Conservation (phyloP, 2,329 filamentous ascomycete species). For the Fusarium sp. region DNA sequence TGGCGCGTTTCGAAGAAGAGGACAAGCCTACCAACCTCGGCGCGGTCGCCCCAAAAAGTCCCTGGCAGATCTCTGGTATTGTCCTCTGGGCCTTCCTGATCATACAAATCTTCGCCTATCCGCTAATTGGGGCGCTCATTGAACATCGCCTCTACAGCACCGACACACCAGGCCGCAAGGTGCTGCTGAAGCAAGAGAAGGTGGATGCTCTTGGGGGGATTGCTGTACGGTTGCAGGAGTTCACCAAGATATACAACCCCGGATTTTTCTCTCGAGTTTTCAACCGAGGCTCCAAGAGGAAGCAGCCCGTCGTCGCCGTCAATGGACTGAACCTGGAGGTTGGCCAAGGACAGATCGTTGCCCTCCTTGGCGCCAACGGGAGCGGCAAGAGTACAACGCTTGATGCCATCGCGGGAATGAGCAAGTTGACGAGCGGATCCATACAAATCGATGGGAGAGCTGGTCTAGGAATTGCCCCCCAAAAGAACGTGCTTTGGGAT, state of each 20-base stretch:
- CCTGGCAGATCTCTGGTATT: constrained; percentile 78
- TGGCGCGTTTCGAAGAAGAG: constrained; percentile 80
- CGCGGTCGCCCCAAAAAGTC: constrained; percentile 69
- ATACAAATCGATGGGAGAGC: constrained; percentile 83
- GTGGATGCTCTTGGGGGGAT: constrained; percentile 46
- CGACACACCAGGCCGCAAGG: constrained; percentile 68
- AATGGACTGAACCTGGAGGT: constrained; percentile 77
- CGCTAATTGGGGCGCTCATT: constrained; percentile 77
- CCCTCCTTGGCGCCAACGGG: constrained; percentile 88
- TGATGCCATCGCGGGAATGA: constrained; percentile 86
- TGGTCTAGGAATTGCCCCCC: constrained; percentile 86
- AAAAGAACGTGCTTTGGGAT: constrained; percentile 95
- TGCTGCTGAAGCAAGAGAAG: constrained; percentile 51
- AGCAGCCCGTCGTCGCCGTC: constrained; percentile 80
- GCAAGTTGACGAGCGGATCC: constrained; percentile 77
- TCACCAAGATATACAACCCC: constrained; percentile 83
- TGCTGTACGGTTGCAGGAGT: constrained; percentile 76
- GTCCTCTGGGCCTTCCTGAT: constrained; percentile 81
- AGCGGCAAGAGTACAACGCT: constrained; percentile 91
- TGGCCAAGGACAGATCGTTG: constrained; percentile 83
- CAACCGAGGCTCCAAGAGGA: constrained; percentile 52
- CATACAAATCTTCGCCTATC: constrained; percentile 82
- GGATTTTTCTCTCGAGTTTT: constrained; percentile 68
- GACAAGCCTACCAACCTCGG: constrained; percentile 69
- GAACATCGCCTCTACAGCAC: constrained; percentile 83